Evolutionary conservation across 2,329 filamentous ascomycete genomes (phyloP).

Genomic region (Alternaria alternata): DNA sequence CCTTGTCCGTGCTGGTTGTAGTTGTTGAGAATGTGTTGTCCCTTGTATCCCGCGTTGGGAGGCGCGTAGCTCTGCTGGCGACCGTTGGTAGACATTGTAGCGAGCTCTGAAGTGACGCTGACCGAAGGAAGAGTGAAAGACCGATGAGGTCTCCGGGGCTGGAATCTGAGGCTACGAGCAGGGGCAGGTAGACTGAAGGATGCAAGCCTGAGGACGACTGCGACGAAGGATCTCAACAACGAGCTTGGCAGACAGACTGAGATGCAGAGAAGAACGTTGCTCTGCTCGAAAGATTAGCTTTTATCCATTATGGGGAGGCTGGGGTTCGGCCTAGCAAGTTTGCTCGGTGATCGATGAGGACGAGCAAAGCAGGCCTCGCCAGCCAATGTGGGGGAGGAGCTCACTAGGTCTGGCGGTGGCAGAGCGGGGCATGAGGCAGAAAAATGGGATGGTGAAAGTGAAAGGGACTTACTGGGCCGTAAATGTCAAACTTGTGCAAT

Average conservation of each 20-base stretch:
- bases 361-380: constrained; percentile 22
- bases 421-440: constrained; percentile 17
- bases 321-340: background rate
- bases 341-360: constrained; percentile 28
- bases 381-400: constrained; percentile 5
- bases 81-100: constrained; percentile 41
- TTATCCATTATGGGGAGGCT: background rate
- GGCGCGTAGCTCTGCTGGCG: constrained; percentile 43
- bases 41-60: constrained; percentile 40
- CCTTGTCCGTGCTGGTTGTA: constrained; percentile 41
- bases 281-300: constrained; percentile 28
- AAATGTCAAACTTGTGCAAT: constrained; percentile 53
- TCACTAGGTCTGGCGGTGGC: constrained; percentile 1
- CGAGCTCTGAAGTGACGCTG: constrained; percentile 6
- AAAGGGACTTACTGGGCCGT: constrained; percentile 47
- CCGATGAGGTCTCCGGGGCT: constrained; percentile 3
- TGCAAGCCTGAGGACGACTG: constrained; percentile 14
- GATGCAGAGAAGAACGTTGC: constrained; percentile 46
- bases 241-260: constrained; percentile 31
- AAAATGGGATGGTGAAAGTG: constrained; percentile 18
- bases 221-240: constrained; percentile 26
- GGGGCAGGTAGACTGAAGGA: constrained; percentile 12
- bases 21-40: constrained; percentile 41
- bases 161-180: constrained; percentile 11
- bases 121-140: constrained; percentile 4